Conservation (phyloP, 164 flowering plant species). For the Kingdonia uniflora region DNA sequence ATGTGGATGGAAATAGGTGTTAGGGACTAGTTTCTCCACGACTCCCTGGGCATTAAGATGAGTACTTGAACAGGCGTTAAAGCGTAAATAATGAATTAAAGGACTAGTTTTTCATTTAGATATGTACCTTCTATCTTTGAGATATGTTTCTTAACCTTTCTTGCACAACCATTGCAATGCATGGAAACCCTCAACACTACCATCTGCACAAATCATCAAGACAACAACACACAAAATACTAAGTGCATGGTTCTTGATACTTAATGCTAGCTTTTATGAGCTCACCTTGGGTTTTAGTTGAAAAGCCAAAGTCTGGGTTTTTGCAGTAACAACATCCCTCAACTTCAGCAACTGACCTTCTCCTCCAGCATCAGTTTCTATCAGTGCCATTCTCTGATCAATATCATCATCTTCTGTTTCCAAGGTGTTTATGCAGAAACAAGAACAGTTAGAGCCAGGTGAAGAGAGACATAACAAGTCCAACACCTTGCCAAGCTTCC, state of each 20-base stretch:
- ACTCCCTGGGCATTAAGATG: too few species aligned
- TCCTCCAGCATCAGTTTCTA: slow-evolving; percentile 18
- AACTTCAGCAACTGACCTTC: slow-evolving; percentile 25
- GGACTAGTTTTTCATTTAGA: background rate
- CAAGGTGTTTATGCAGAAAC: slow-evolving; percentile 48
- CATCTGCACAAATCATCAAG: slow-evolving; percentile 27
- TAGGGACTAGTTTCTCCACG: too few species aligned
- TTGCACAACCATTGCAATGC: slow-evolving; percentile 85
- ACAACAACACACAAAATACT: background rate
- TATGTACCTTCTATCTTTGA: slow-evolving; percentile 64
- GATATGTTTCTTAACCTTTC: slow-evolving; percentile 61
- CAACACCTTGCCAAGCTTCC: slow-evolving; percentile 51
- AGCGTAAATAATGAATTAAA: too few species aligned
- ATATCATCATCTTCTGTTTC: slow-evolving; percentile 16
- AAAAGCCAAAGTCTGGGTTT: slow-evolving; percentile 55
- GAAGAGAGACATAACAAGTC: slow-evolving; percentile 39
- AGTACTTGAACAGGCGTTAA: too few species aligned
- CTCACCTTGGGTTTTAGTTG: slow-evolving; percentile 70
- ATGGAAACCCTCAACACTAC: slow-evolving; percentile 76
- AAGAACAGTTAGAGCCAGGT: slow-evolving; percentile 33
- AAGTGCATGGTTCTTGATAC: too few species aligned
- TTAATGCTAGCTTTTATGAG: background rate
- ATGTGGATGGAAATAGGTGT: too few species aligned
- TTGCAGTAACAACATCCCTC: slow-evolving; percentile 43
- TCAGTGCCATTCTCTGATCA: slow-evolving; percentile 36